Evolutionary conservation across 192 early-diverging fungal species (phyloP), one percentile per base, ranked within the genome.

Genomic region (Backusella macrospora): DNA sequence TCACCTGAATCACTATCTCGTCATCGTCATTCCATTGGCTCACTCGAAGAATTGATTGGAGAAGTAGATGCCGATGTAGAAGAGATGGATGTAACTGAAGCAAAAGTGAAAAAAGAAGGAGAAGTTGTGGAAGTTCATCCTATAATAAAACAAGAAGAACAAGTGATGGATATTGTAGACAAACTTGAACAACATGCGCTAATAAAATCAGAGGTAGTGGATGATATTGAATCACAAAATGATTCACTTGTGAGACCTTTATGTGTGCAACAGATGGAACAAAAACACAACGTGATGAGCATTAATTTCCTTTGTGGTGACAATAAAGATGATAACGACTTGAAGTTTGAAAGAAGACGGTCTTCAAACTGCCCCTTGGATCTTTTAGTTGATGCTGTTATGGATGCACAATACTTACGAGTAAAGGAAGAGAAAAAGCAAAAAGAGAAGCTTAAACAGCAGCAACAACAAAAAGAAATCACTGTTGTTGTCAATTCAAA

Each of bases 361-460:
- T 59, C 37, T 39, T 62, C 42, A n/a, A 62, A 44, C 44, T 40
- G 42, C 38, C 63, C 62, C 44, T 47, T 59, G 16, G 75, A 70
- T 59, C 44, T 76, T 29, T 52, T 76, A 26, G 70, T 46, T 38
- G 70, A 72, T 59, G 75, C 75, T 49, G 70, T 71, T 18, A 66
- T 76, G 70, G 70, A 71, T 18, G 75, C 69, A 3, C 47, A 71
- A 18, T 76, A 71, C 71, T 65, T 76, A 42, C 39, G 65, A n/a
- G 70, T 72, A 5, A 14, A 72, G 4, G 55, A 43, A 7, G 42
- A 44, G 4, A 13, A 14, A 72, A 29, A 16, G 16, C 26, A 62
- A 39, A 70, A 46, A 69, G 21, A 8, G 44, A 62, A 64, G 23
- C 26, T 15, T 34, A 40, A 62, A 14, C 59, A 39, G 16, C 46